phyloP scores from a whole-genome alignment of 2,329 filamentous ascomycete species.

The Verruconis gallopava region DNA sequence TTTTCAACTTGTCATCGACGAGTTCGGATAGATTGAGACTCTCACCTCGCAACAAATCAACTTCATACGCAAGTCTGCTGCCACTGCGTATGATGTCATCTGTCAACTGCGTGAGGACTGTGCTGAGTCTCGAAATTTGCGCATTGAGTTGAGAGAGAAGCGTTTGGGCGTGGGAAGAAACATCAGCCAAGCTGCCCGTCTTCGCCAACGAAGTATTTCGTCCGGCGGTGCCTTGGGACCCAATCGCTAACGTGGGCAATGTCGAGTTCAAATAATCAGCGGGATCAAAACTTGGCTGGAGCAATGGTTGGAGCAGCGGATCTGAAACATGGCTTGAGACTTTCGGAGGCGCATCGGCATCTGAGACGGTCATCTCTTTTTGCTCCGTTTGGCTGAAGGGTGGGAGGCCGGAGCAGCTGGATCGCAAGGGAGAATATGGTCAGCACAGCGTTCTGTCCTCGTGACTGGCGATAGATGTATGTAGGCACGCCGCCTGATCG shows the following conservation, averaged over 20 bases:
- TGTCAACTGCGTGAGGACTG: slow-evolving; percentile 73
- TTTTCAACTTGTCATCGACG: slow-evolving; percentile 56
- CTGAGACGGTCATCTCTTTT: background rate
- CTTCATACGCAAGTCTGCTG: slow-evolving; percentile 81
- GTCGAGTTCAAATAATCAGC: slow-evolving; percentile 73
- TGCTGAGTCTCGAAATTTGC: slow-evolving; percentile 72
- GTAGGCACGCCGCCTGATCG: too few species aligned
- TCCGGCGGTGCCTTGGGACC: slow-evolving; percentile 26
- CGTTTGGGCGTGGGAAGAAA: slow-evolving; percentile 69
- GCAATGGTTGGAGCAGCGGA: slow-evolving; percentile 60
- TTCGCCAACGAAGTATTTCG: slow-evolving; percentile 28
- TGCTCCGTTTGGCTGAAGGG: too few species aligned
- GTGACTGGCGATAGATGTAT: too few species aligned
- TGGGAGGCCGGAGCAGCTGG: too few species aligned
- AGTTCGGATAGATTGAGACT: slow-evolving; percentile 68
- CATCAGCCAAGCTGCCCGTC: slow-evolving; percentile 49
- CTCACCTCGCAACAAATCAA: slow-evolving; percentile 84
- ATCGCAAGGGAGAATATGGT: too few species aligned
- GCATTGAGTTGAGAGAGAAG: slow-evolving; percentile 80
- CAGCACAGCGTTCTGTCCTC: too few species aligned
- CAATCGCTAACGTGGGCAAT: slow-evolving; percentile 53
- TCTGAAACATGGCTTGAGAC: slow-evolving; percentile 55
- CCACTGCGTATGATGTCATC: slow-evolving; percentile 90
- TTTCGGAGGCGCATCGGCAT: background rate
- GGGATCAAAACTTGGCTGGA: slow-evolving; percentile 65